phyloP scores from a whole-genome alignment of 148 eudicot genomes.

The Cornus controversa region DNA sequence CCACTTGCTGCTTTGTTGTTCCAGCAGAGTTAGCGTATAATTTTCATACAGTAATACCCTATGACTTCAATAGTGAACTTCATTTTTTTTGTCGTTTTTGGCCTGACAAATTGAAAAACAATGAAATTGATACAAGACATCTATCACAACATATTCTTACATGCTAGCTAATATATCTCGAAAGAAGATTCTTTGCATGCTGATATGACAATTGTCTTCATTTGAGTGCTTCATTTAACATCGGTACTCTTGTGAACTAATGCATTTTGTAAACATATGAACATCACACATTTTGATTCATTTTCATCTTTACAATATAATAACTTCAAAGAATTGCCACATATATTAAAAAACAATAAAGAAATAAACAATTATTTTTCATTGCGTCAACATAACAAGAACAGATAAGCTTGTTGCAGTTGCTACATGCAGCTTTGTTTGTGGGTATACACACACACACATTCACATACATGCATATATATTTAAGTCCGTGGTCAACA shows the following conservation, averaged over 20 bases:
- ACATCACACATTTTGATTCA: not conserved
- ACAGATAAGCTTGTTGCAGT: no score
- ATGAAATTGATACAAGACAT: not conserved
- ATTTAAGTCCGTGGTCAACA: not conserved
- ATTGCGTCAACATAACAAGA: not conserved
- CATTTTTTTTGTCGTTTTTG: not conserved
- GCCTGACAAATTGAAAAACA: not conserved
- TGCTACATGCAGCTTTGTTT: not conserved
- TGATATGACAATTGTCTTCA: no score
- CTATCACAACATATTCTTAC: not conserved
- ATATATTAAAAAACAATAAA: no score
- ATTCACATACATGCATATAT: no score
- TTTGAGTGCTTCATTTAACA: no score
- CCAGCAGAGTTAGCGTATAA: no score
- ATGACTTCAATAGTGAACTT: not conserved
- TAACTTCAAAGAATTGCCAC: not conserved
- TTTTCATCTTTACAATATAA: no score
- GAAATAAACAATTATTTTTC: not conserved
- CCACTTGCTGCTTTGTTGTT: no score
- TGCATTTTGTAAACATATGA: no score
- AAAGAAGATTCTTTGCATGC: not conserved
- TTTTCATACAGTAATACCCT: no score
- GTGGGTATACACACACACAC: not conserved
- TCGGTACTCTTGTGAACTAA: no score
- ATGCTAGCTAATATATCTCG: no score